phyloP scores from a whole-genome alignment of 1,284 basidiomycete species.

The Ganoderma lucidum region DNA sequence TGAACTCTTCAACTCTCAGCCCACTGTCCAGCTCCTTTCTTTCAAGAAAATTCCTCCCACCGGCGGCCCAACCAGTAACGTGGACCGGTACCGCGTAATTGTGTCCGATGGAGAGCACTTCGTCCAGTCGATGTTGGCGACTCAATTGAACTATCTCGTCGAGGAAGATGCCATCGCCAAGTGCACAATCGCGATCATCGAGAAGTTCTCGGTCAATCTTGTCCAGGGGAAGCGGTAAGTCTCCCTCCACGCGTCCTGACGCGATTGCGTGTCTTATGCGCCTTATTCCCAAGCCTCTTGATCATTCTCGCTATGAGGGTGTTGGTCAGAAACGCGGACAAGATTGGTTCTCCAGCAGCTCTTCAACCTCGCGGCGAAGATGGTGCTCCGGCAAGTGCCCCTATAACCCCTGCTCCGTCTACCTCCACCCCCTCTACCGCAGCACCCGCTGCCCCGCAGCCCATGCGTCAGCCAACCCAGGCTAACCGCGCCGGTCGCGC shows the following conservation, averaged over 20 bases:
- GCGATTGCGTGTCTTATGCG: slow-evolving; percentile 18
- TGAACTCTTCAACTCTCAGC: slow-evolving; percentile 60
- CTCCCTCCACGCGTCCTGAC: slow-evolving; percentile 8
- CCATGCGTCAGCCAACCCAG: slow-evolving; percentile 40
- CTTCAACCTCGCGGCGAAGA: slow-evolving; percentile 38
- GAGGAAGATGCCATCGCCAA: slow-evolving; percentile 75
- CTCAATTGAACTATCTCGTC: slow-evolving; percentile 86
- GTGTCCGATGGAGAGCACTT: slow-evolving; percentile 86
- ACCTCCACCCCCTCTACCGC: slow-evolving; percentile 28
- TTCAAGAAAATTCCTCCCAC: slow-evolving; percentile 77
- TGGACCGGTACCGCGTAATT: slow-evolving; percentile 76
- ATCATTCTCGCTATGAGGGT: slow-evolving; percentile 84
- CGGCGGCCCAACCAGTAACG: slow-evolving; percentile 45
- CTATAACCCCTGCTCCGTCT: slow-evolving; percentile 37
- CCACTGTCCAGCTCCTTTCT: slow-evolving; percentile 83
- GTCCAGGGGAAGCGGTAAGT: slow-evolving; percentile 86
- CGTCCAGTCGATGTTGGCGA: slow-evolving; percentile 95
- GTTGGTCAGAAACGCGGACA: slow-evolving; percentile 60
- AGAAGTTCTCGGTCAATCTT: slow-evolving; percentile 84
- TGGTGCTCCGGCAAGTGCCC: slow-evolving; percentile 36
- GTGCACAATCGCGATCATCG: slow-evolving; percentile 78
- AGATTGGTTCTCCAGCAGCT: slow-evolving; percentile 77
- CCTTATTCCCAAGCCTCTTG: slow-evolving; percentile 65
- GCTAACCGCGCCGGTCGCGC: slow-evolving; percentile 35
- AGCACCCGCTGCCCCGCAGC: slow-evolving; percentile 23